phyloP scores from a whole-genome alignment of 2,329 filamentous ascomycete species.

The Microthyrium microscopicum region DNA sequence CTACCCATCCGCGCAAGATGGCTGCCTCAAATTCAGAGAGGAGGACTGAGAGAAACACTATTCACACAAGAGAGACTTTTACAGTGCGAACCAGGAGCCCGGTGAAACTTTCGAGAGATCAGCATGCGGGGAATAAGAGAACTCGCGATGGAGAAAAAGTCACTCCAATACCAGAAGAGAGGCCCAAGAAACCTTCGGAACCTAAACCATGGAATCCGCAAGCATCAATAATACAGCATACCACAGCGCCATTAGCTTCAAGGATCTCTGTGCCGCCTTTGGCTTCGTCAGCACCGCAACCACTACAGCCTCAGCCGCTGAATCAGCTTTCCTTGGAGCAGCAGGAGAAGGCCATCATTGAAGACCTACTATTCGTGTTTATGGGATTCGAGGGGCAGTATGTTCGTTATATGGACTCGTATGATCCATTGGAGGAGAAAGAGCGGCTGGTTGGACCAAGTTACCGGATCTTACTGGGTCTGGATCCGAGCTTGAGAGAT shows the following conservation, averaged over 20 bases:
- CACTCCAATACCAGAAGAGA: background rate
- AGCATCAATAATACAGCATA: slow-evolving; percentile 54
- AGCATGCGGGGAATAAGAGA: slow-evolving; percentile 6
- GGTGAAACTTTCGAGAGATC: slow-evolving; percentile 8
- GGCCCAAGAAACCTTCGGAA: background rate
- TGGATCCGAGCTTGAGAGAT: slow-evolving; percentile 84
- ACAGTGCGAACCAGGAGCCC: background rate
- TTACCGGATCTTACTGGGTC: slow-evolving; percentile 62
- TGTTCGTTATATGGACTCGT: slow-evolving; percentile 68
- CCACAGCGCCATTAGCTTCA: slow-evolving; percentile 55
- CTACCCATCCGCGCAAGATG: too few relatives aligned
- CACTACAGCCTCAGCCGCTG: slow-evolving; percentile 51
- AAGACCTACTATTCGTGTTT: slow-evolving; percentile 85
- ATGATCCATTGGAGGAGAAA: slow-evolving; percentile 71
- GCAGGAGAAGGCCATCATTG: slow-evolving; percentile 75
- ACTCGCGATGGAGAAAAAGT: background rate
- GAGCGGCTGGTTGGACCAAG: slow-evolving; percentile 68
- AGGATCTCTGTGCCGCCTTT: slow-evolving; percentile 45
- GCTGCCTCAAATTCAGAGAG: too few relatives aligned
- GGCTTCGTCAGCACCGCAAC: slow-evolving; percentile 49
- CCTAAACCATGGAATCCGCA: slow-evolving; percentile 57
- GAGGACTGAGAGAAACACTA: too few relatives aligned
- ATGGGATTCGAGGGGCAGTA: slow-evolving; percentile 99
- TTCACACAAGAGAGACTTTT: too few relatives aligned
- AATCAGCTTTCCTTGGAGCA: slow-evolving; percentile 56